Evolutionary conservation across 352 stramenopile genomes (phyloP).

Genomic region (Globisporangium polare): DNA sequence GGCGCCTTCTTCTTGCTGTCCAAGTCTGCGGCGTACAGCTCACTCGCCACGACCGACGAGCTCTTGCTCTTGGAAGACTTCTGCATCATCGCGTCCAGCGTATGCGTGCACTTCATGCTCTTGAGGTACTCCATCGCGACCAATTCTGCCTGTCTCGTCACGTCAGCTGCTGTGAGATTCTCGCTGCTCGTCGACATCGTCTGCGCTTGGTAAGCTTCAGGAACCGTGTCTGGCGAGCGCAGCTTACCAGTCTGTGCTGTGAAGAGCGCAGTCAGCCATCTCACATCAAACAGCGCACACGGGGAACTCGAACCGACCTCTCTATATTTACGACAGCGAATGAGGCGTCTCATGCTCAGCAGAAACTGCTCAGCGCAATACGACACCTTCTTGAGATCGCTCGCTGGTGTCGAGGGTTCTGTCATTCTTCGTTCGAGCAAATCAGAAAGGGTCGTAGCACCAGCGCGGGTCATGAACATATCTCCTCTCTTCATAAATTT

Average conservation of each 20-base stretch:
- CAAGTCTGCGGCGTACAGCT: constrained; percentile 51
- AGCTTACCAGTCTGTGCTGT: constrained; percentile 1
- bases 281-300: not conserved
- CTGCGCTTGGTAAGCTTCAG: not conserved
- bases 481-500: constrained; percentile 9
- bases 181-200: constrained; percentile 27
- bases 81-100: constrained; percentile 52
- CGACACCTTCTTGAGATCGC: not conserved
- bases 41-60: constrained; percentile 28
- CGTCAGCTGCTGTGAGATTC: constrained; percentile 25
- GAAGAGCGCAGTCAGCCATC: not conserved
- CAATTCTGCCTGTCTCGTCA: constrained; percentile 57
- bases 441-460: not conserved
- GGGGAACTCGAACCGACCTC: not conserved
- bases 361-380: constrained; percentile 2
- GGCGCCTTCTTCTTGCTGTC: constrained; percentile 39
- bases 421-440: not conserved
- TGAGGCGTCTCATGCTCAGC: not conserved
- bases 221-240: not conserved
- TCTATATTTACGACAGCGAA: not conserved
- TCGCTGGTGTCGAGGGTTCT: not conserved
- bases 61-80: constrained; percentile 17
- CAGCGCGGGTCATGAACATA: not conserved
- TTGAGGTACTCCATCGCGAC: constrained; percentile 74
- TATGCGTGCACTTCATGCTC: constrained; percentile 43